These are phyloP conservation scores for Hymenoscyphus infarciens DNA, from an alignment of 2,329 filamentous ascomycete genomes.

Conservation along the genomic window DNA sequence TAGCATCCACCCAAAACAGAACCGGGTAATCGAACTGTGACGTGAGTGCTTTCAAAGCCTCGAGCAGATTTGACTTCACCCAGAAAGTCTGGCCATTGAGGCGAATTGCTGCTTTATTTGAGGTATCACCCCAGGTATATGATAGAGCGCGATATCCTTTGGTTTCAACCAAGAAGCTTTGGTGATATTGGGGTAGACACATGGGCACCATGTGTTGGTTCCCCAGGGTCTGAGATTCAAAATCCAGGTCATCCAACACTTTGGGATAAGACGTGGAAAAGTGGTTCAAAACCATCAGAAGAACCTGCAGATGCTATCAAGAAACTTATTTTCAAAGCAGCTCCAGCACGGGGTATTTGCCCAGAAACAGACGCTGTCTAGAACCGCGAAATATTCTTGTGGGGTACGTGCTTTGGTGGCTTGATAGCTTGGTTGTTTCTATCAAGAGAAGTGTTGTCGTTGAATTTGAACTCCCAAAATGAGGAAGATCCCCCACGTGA, in stretches of 20 bases:
- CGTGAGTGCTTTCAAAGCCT: not conserved
- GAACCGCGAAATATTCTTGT: not conserved
- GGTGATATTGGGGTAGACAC: too few relatives aligned
- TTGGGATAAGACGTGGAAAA: too few relatives aligned
- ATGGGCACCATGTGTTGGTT: too few relatives aligned
- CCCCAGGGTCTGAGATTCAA: too few relatives aligned
- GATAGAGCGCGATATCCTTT: not conserved
- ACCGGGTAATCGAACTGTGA: not conserved
- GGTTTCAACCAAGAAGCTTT: too few relatives aligned
- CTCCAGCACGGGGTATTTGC: not conserved
- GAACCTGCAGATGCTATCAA: too few relatives aligned
- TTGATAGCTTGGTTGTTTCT: not conserved
- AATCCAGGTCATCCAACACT: too few relatives aligned
- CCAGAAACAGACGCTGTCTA: not conserved
- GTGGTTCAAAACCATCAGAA: too few relatives aligned
- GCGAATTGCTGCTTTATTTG: not conserved
- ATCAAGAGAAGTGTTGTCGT: not conserved
- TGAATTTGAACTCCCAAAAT: not conserved
- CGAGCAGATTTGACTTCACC: not conserved
- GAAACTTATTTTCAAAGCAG: too few relatives aligned
- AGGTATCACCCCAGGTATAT: not conserved
- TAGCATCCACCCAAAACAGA: too few relatives aligned
- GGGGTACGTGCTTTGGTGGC: not conserved
- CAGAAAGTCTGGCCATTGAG: not conserved
- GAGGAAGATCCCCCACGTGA: not conserved